Base-by-base conservation (phyloP, 495 filamentous ascomycete species). In the Neurospora discreta region DNA sequence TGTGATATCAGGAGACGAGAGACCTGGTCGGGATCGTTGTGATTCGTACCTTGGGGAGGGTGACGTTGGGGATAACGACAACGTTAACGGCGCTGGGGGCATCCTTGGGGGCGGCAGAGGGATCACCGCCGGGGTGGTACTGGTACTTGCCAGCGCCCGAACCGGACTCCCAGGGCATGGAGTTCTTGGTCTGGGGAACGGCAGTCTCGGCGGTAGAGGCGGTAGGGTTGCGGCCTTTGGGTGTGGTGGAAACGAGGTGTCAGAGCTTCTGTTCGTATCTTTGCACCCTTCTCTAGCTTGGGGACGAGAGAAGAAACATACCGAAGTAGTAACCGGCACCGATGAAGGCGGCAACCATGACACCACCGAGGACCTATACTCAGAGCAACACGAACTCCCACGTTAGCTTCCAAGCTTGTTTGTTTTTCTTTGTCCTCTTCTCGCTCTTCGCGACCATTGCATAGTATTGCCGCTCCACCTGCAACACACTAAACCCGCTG, bases 51-150 rank as follows among this genome's bases (percentile, higher is more conserved):
- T 91, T 96, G 76, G 96, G 94, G 70, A 98, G 83, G 78, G 89
- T 94, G 77, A 98, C 93, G 78, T 96, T 90, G 74, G 95, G 95
- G 40, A 99, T 85, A 81, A 98, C 89, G 75, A 98, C 94, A 71
- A 90, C 91, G 86, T 99, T 94, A 82, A 99, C 84, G 73, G 95
- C 95, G 79, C 92, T 95, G 71, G 95, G 95, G 70, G 96, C 95
- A 79, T 97, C 92, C 81, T 91, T 93, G 75, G 91, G 90, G 70
- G 89, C 84, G 75, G 90, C 88, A 76, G 79, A 90, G 79, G 86
- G 80, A 81, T 98, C 91, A 75, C 93, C 95, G 74, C 93, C 90
- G 72, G 95, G 95, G 85, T 97, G 91, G 84, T 98, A 98, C 83
- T 81, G 89, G 84, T 97, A 98, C 84, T 95, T 95, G 87, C 87